These are phyloP conservation scores for Tetragonia tetragonoides DNA, from an alignment of 148 eudicot species.

Conservation along the genomic window DNA sequence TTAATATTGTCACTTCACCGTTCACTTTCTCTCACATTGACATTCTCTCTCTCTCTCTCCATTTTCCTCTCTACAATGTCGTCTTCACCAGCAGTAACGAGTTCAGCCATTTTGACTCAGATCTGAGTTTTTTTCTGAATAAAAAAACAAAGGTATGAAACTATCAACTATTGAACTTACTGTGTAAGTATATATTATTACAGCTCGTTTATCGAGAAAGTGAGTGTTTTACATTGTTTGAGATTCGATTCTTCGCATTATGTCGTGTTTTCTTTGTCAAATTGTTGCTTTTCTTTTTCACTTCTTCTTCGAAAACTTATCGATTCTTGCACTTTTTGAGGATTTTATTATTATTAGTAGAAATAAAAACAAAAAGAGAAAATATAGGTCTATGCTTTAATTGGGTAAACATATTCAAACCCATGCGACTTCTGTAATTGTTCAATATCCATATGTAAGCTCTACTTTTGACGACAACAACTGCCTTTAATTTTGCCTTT, in stretches of 20 bases:
- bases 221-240: neutral
- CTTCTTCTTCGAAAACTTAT: constrained; percentile 8
- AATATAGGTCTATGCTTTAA: neutral
- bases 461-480: constrained; percentile 28
- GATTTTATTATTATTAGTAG: no score
- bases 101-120: constrained; percentile 13
- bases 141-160: neutral
- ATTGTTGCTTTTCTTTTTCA: neutral
- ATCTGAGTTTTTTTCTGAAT: constrained; percentile 8
- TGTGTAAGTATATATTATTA: no score
- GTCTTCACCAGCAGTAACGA: neutral
- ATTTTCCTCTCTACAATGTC: constrained; percentile 7
- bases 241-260: constrained; percentile 25
- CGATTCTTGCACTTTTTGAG: constrained; percentile 21
- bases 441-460: neutral
- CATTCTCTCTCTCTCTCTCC: neutral
- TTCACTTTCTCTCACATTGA: neutral
- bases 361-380: neutral
- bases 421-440: neutral
- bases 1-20: constrained; percentile 2
- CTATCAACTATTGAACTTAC: neutral
- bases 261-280: neutral
- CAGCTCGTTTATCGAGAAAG: constrained; percentile 12
- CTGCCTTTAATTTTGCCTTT: constrained; percentile 7
- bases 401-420: neutral